A percentile compares a stretch with the other conserved stretches of the same genome.
These are phyloP conservation scores for Termitomyces sp. DNA, from an alignment of 768 basidiomycete genomes.

Conservation along the genomic window DNA sequence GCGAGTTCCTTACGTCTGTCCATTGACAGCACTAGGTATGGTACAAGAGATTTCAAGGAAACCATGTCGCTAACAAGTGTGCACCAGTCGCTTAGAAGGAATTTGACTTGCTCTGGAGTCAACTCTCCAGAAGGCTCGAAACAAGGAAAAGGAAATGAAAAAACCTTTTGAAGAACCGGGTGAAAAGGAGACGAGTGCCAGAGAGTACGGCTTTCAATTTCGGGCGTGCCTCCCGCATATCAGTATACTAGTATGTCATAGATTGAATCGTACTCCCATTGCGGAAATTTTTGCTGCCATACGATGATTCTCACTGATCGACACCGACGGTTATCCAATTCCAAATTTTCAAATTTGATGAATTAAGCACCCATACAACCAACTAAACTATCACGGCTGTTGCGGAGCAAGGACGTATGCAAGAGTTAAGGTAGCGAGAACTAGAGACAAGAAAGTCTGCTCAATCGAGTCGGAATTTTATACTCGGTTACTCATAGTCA, in stretches of 20 bases:
- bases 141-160: background rate
- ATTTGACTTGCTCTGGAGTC: constrained; percentile 1
- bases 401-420: no score
- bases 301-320: background rate
- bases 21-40: background rate
- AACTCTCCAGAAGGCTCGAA: constrained; percentile 8
- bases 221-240: no score
- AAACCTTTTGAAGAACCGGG: background rate
- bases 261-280: background rate
- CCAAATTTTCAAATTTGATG: no score
- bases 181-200: no score
- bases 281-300: background rate
- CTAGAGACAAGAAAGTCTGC: no score
- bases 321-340: background rate
- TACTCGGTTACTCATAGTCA: no score
- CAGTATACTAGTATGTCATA: no score
- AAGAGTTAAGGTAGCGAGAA: no score
- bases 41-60: background rate
- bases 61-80: background rate
- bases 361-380: no score
- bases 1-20: constrained; percentile 4
- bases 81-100: background rate
- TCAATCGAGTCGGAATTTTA: no score
- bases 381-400: no score
- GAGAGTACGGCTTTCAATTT: no score